Base-by-base conservation (phyloP, 805 yeast species). In the Wickerhamiella musiphila region DNA sequence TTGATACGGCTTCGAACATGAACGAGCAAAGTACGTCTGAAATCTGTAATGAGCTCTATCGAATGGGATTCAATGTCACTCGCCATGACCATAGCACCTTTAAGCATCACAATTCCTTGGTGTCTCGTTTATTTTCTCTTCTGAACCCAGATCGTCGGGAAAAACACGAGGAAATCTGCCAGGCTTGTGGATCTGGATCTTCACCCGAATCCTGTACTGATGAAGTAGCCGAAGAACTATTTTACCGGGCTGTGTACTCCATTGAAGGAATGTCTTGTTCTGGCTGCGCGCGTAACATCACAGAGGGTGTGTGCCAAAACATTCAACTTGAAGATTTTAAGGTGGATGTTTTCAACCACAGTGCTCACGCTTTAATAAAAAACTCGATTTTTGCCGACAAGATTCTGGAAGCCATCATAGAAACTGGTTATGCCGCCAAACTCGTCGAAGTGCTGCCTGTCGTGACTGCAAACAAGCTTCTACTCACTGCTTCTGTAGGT, bases 261-360 rank as follows among this genome's bases (percentile, higher is more conserved):
- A 57, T 76, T 31, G 63, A 63, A 8, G 82, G 79, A 2, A 73
- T 76, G 82, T 66, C 78, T 2, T 73, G 82, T 45, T 69, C 76
- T 4, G 54, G 74, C 4, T 73, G 82, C 46, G 51, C 68, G 6
- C 55, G 63, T 2, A 49, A 68, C 1, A 62, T 76, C 18, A 58
- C 66, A 1, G 52, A 52, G 12, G 65, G 68, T 0, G 51, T 58
- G 18, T 45, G 46, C 26, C 46, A 39, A 16, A 33, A 49, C n/a
- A 27, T 42, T 4, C 50, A 51, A 6, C 48, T 51, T 17, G 32
- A 46, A 14, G 58, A 57, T 17, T 60, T 60, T 25, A 63, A 70
- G 0, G 68, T 71, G 20, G 73, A 69, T 41, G 48, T 69, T 10
- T 46, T 69, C 18, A 63, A 58, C 36, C 66, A 69, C 35, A 56